Evolutionary conservation across 2,329 filamentous ascomycete species (phyloP).

Genomic region (Fusarium anthophilum): DNA sequence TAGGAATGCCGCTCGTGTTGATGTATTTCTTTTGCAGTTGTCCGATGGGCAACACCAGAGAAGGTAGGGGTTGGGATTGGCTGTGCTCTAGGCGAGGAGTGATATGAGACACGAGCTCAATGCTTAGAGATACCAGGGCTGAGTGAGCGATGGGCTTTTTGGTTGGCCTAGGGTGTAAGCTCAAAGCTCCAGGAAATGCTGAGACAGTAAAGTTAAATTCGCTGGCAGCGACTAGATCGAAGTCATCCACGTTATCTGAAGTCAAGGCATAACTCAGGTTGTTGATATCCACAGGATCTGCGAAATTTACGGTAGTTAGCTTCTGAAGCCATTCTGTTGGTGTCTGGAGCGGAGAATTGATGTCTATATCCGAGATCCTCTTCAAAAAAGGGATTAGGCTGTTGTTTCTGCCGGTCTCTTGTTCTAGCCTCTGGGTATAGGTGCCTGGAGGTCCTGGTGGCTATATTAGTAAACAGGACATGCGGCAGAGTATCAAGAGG

Average conservation of each 20-base stretch:
- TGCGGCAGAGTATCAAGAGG: not conserved
- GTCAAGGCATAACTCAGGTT: not conserved
- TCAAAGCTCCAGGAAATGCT: not conserved
- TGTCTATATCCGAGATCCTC: not conserved
- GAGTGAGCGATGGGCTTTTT: not conserved
- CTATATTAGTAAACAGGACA: not conserved
- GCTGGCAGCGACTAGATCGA: not conserved
- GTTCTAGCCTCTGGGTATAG: not conserved
- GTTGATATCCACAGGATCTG: not conserved
- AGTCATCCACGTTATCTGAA: not conserved
- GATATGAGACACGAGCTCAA: not conserved
- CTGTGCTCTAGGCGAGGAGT: not conserved
- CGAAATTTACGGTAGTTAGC: not conserved
- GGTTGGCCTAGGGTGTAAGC: not conserved
- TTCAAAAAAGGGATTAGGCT: fast-evolving
- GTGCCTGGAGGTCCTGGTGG: not conserved
- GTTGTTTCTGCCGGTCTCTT: fast-evolving
- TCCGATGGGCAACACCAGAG: not conserved
- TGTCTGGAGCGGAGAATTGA: not conserved
- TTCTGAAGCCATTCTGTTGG: not conserved
- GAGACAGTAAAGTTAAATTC: not conserved
- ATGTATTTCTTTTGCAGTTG: not conserved
- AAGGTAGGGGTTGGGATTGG: not conserved
- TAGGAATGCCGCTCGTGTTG: fast-evolving
- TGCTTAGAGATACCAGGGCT: not conserved